Evolutionary conservation across 2,329 filamentous ascomycete species (phyloP), one percentile per base, ranked within the genome.

Genomic region (Pseudodiploospora longispora): DNA sequence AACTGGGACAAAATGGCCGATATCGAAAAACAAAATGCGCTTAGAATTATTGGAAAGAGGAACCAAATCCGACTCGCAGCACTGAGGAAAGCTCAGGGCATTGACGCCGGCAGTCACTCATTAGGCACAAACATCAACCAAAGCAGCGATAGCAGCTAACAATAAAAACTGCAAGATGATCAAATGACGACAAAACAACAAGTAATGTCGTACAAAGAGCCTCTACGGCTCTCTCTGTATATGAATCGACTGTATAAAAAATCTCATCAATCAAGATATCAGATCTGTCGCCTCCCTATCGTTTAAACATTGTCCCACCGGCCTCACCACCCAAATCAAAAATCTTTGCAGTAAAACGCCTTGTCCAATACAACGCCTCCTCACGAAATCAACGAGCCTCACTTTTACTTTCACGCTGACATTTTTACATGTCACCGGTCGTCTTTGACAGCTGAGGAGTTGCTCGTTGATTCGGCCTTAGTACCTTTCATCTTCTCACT

Each of bases 1-100:
- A 89, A 90, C 61, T 90, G 85, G 85, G 70, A 67, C 6, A 68
- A 80, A 51, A 87, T 89, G 85, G 75, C 76, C 2, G 77, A 79
- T 28, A 71, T 79, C 6, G 85, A 89, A 69, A 72, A 70, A 59
- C 64, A 76, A 58, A 85, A 80, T 55, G 86, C 84, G 33, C 51
- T 88, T 58, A 70, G 80, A 38, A 65, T 87, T 39, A 57, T 90
- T 53, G 77, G 78, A 7, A 83, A 78, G 70, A 69, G 85, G 58
- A 89, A 90, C 58, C 72, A 82, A 66, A 52, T 72, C 55, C 67
- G 85, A 10, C 58, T 83, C 51, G 77, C 74, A 40, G 70, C 66
- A 30, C 59, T 87, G 54, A 56, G 43, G 40, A 31, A 48, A 31
- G 40, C 42, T 6, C 37, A 32, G 10, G 47, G 38, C 35, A 46